Evolutionary conservation across 2,329 filamentous ascomycete species (phyloP).

Genomic region (Pleomassaria siparia): DNA sequence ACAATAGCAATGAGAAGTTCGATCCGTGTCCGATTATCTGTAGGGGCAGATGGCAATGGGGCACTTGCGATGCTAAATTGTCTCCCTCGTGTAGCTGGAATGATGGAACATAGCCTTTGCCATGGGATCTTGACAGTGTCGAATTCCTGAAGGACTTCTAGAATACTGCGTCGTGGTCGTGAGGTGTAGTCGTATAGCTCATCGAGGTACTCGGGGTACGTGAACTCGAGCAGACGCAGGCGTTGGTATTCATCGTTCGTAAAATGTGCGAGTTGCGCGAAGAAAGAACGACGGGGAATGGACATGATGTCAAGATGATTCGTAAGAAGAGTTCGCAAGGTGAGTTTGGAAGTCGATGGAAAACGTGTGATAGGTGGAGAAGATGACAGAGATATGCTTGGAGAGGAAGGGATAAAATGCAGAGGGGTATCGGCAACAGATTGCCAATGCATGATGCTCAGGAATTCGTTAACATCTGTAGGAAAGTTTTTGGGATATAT

Average conservation of each 20-base stretch:
- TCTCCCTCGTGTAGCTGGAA: slow-evolving; percentile 82
- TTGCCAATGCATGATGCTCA: slow-evolving; percentile 78
- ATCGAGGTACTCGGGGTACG: slow-evolving; percentile 75
- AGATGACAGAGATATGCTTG: slow-evolving; percentile 37
- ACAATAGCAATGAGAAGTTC: slow-evolving; percentile 85
- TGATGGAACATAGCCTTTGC: slow-evolving; percentile 68
- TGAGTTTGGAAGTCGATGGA: slow-evolving; percentile 50
- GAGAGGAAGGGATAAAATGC: slow-evolving; percentile 48
- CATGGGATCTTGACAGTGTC: slow-evolving; percentile 79
- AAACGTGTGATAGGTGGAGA: slow-evolving; percentile 43
- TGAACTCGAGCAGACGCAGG: slow-evolving; percentile 82
- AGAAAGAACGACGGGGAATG: slow-evolving; percentile 85
- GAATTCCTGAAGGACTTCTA: slow-evolving; percentile 93
- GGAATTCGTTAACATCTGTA: slow-evolving; percentile 74
- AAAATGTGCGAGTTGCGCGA: slow-evolving; percentile 75
- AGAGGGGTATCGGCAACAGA: slow-evolving; percentile 70
- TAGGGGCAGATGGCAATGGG: slow-evolving; percentile 39
- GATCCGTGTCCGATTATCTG: slow-evolving; percentile 50
- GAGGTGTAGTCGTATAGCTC: slow-evolving; percentile 97
- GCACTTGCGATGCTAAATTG: slow-evolving; percentile 92
- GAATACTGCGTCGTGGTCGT: slow-evolving; percentile 81
- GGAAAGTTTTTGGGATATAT: slow-evolving; percentile 88
- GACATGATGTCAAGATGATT: slow-evolving; percentile 87
- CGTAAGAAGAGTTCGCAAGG: slow-evolving; percentile 73
- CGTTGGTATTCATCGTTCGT: slow-evolving; percentile 72